Base-by-base conservation (phyloP, 768 basidiomycete genomes). In the Suillus luteus region DNA sequence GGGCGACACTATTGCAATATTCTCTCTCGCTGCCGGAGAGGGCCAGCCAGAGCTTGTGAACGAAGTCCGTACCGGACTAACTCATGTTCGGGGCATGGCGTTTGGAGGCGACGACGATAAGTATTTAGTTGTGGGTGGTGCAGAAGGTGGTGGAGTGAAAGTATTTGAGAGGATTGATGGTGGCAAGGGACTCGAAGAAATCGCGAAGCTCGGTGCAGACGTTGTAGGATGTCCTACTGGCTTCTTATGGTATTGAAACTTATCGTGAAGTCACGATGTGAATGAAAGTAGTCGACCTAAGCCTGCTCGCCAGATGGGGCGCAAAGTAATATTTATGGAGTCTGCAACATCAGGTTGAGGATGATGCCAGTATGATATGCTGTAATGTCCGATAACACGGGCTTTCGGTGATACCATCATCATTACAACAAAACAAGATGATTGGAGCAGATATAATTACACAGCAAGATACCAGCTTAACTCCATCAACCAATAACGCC, bases 1-100 rank as follows among this genome's bases (percentile, higher is more conserved):
- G 54, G 91, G 92, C 27, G 92, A 94, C 72, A 84, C 84, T 37
- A 85, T 94, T 65, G 82, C 90, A 6, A 83, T 93, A 38, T 92
- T 89, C 76, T 79, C 83, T 8, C 79, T 87, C 49, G 78, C 78
- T 10, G 77, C 80, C 7, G 73, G 74, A 11, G 74, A 80, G 19
- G 79, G 79, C 33, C 69, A 73, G 31, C 79, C 86, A 2, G 78
- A 82, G 64, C 78, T 88, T 48, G 79, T 89, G 11, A 77, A 75
- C 6, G 90, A 93, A 70, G 82, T 91, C 22, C 80, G 85, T 58
- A 88, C 89, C 0, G 91, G 91, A 2, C 70, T 93, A 65, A 82
- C 81, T 14, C 91, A 93, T 71, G 74, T 89, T 22, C 83, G 92
- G 17, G 90, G 86, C 0, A 87, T 92, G 77, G 78, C 72, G 24